A percentile compares a stretch with the other conserved stretches of the same genome.
phyloP scores from a whole-genome alignment of 2,329 filamentous ascomycete genomes.

The Sarocladiaceae sp. region DNA sequence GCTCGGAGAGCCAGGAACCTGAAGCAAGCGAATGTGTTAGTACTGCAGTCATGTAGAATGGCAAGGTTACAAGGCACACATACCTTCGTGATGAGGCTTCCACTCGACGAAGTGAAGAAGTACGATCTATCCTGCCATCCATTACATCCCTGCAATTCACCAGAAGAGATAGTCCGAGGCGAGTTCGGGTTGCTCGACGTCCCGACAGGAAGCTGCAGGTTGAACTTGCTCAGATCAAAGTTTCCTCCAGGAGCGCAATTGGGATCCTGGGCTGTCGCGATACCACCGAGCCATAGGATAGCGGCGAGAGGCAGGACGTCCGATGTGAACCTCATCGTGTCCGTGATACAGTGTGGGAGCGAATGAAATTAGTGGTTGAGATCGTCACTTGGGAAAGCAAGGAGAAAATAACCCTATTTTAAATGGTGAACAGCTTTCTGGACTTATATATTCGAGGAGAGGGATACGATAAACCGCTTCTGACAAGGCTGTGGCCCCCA shows the following conservation, averaged over 20 bases:
- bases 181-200: slow-evolving; percentile 12
- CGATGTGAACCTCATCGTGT: neutral
- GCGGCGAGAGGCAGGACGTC: neutral
- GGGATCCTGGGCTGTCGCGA: neutral
- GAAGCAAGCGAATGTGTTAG: slow-evolving; percentile 21
- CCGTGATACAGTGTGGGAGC: too few species aligned
- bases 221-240: slow-evolving; percentile 28
- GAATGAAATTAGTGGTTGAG: too few species aligned
- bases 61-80: slow-evolving; percentile 19
- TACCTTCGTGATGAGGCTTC: slow-evolving; percentile 13
- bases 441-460: too few species aligned
- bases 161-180: slow-evolving; percentile 18
- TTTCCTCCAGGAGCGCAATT: slow-evolving; percentile 18
- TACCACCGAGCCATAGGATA: neutral
- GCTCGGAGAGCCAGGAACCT: slow-evolving; percentile 30
- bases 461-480: too few species aligned
- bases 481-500: too few species aligned
- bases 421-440: too few species aligned
- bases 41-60: neutral
- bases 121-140: slow-evolving; percentile 27
- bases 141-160: slow-evolving; percentile 28
- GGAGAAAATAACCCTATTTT: too few species aligned
- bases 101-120: slow-evolving; percentile 26
- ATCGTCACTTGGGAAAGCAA: too few species aligned
- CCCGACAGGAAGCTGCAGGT: slow-evolving; percentile 34